Evolutionary conservation across 2,329 filamentous ascomycete species (phyloP).

Genomic region (Tolypocladium nubicola): DNA sequence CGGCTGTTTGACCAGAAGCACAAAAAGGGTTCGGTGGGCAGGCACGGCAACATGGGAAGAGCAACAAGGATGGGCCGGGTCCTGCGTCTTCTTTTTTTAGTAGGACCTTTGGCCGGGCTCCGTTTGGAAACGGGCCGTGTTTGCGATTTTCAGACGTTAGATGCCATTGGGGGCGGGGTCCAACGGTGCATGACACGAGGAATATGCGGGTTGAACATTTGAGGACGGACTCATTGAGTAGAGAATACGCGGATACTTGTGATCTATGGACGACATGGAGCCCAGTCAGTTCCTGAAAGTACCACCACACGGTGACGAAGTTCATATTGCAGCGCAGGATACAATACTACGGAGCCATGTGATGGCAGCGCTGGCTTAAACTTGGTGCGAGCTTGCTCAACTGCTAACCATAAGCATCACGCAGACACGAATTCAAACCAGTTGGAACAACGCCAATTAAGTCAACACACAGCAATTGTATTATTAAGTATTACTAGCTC

Average conservation of each 20-base stretch:
- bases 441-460: not conserved
- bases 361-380: too few relatives aligned
- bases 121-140: not conserved
- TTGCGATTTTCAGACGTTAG: not conserved
- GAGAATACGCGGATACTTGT: not conserved
- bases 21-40: not conserved
- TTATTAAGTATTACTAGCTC: slow-evolving; percentile 35
- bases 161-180: too few relatives aligned
- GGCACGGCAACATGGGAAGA: not conserved
- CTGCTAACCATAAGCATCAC: too few relatives aligned
- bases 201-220: not conserved
- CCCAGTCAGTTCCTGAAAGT: too few relatives aligned
- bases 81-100: not conserved
- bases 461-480: slow-evolving; percentile 24
- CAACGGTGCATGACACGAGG: not conserved
- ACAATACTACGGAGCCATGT: too few relatives aligned
- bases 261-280: not conserved
- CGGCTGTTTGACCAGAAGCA: not conserved
- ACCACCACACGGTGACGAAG: too few relatives aligned
- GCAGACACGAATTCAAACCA: too few relatives aligned
- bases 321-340: too few relatives aligned
- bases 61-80: not conserved
- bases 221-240: not conserved
- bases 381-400: too few relatives aligned
- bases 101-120: not conserved